These are phyloP conservation scores for Colletotrichum noveboracense DNA, from an alignment of 2,329 filamentous ascomycete genomes.

Conservation along the genomic window DNA sequence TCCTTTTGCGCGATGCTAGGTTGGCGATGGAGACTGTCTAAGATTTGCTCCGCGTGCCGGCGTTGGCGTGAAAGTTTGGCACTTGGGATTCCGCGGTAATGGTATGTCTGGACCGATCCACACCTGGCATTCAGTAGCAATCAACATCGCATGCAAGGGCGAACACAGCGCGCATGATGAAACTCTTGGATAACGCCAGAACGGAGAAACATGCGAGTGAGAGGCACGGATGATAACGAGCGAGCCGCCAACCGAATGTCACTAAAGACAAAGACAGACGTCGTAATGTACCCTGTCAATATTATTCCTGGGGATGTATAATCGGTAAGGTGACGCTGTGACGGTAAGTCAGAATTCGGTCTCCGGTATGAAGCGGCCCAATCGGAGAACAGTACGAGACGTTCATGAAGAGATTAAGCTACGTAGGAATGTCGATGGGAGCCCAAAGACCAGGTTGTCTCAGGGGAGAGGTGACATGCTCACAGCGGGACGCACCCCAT, in stretches of 20 bases:
- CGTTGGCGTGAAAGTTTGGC: neutral
- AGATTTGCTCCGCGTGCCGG: slow-evolving; percentile 11
- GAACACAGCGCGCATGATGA: neutral
- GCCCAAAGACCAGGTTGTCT: neutral
- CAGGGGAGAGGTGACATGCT: neutral
- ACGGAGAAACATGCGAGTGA: neutral
- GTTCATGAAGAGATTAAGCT: neutral
- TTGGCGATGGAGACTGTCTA: neutral
- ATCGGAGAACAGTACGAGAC: neutral
- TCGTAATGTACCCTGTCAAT: neutral
- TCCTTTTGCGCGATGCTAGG: slow-evolving; percentile 1
- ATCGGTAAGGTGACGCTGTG: neutral
- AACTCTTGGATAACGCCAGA: neutral
- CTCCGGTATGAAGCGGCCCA: neutral
- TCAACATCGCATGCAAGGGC: neutral
- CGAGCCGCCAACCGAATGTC: neutral
- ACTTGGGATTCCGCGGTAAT: neutral
- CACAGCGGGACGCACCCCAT: neutral
- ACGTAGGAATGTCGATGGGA: neutral
- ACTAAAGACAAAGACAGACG: neutral
- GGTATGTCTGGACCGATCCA: neutral
- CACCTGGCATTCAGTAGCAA: neutral
- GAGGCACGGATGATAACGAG: neutral
- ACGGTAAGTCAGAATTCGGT: neutral
- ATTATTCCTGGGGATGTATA: neutral